Evolutionary conservation across 163 green algal genomes (phyloP).

Genomic region (Volvox carteri): DNA sequence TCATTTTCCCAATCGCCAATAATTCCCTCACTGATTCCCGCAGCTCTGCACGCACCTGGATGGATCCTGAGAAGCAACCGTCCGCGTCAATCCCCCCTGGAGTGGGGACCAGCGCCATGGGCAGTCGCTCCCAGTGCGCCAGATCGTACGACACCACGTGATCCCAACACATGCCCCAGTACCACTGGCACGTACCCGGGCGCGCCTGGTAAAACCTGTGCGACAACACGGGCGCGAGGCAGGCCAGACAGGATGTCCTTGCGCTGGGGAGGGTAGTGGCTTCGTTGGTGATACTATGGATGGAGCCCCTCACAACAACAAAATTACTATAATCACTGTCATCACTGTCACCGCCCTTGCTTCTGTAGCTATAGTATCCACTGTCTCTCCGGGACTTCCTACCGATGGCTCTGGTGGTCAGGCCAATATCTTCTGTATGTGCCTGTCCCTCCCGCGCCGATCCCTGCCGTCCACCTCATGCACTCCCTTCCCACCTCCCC

Average conservation of each 20-base stretch:
- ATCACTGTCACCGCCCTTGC: too few species aligned
- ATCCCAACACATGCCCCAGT: conserved; percentile 83
- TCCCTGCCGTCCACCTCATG: too few species aligned
- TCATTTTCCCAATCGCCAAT: too few species aligned
- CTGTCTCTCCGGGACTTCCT: too few species aligned
- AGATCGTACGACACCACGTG: conserved; percentile 81
- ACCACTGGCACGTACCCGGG: conserved; percentile 73
- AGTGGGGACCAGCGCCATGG: conserved; percentile 76
- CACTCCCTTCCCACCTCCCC: neutral
- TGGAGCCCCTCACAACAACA: too few species aligned
- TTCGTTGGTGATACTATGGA: too few species aligned
- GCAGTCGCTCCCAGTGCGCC: conserved; percentile 78
- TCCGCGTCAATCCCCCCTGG: conserved; percentile 71
- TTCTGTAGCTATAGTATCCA: too few species aligned
- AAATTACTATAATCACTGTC: too few species aligned
- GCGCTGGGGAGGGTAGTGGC: neutral
- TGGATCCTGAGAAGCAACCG: conserved; percentile 79
- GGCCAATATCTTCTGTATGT: too few species aligned
- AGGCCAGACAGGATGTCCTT: neutral
- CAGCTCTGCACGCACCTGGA: neutral
- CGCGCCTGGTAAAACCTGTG: conserved; percentile 86
- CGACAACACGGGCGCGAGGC: neutral
- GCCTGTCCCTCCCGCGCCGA: neutral
- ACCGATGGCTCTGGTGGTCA: too few species aligned
- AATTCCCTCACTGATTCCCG: too few species aligned